A percentile compares a stretch with the other conserved stretches of the same genome.
These are phyloP conservation scores for Diaporthe nobilis DNA, from an alignment of 2,329 filamentous ascomycete species.

Conservation along the genomic window DNA sequence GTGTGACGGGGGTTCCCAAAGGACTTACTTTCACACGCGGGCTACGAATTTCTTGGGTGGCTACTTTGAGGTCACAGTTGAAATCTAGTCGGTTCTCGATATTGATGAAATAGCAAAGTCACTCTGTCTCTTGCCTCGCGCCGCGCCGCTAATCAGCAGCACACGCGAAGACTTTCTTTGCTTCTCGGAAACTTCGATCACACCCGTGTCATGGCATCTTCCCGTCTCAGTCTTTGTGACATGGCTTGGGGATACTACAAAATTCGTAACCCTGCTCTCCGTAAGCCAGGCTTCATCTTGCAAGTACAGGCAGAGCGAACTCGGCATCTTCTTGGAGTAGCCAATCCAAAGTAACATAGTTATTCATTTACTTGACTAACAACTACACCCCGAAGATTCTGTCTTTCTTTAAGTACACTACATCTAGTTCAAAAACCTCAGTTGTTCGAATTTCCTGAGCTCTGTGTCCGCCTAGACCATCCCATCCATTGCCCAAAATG, in stretches of 20 bases:
- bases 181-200: neutral
- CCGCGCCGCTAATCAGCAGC: neutral
- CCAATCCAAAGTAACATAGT: neutral
- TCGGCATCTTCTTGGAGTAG: neutral
- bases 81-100: neutral
- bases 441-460: neutral
- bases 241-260: neutral
- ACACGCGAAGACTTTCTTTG: neutral
- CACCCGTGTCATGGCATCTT: neutral
- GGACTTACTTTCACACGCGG: neutral
- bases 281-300: neutral
- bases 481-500: neutral
- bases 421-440: no score
- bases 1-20: neutral
- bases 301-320: neutral
- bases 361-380: neutral
- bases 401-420: neutral
- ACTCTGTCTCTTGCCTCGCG: neutral
- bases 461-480: neutral
- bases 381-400: neutral
- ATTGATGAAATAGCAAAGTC: neutral
- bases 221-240: conserved; percentile 8
- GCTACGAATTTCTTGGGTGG: neutral
- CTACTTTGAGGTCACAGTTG: neutral
- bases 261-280: neutral